Conservation (phyloP, 805 yeast genomes). For the Candida montana region DNA sequence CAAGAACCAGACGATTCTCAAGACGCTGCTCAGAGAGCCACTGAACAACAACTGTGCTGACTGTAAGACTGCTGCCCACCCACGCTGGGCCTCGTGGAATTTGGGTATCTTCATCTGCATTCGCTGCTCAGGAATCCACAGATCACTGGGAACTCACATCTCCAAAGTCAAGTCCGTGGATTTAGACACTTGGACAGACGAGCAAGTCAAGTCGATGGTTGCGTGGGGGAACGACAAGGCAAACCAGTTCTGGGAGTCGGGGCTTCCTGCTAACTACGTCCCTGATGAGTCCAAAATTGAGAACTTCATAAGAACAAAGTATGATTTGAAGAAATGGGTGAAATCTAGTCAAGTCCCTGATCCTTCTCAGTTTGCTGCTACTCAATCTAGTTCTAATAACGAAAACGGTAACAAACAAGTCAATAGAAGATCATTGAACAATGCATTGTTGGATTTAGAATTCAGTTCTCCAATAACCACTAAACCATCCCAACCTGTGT, state of each 20-base stretch:
- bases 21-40: constrained; percentile 69
- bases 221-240: constrained; percentile 82
- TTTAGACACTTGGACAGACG: constrained; percentile 94
- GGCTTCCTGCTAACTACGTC: constrained; percentile 60
- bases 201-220: constrained; percentile 76
- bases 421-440: constrained; percentile 15
- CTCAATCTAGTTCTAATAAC: constrained; percentile 2
- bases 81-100: constrained; percentile 98
- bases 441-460: constrained; percentile 26
- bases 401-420: constrained; percentile 10
- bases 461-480: constrained; percentile 23
- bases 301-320: constrained; percentile 87
- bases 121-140: constrained; percentile 91
- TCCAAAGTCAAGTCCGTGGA: constrained; percentile 91
- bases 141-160: constrained; percentile 94
- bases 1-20: constrained; percentile 46
- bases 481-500: constrained; percentile 6
- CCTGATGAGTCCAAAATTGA: constrained; percentile 85
- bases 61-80: constrained; percentile 84
- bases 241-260: constrained; percentile 79
- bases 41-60: constrained; percentile 83
- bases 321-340: constrained; percentile 87
- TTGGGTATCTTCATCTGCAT: constrained; percentile 91
- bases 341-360: constrained; percentile 51
- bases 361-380: constrained; percentile 32